Percentiles rank a stretch among this genome's conserved stretches.
phyloP scores from a whole-genome alignment of 1,284 basidiomycete species.

The Apiotrichum gracile region DNA sequence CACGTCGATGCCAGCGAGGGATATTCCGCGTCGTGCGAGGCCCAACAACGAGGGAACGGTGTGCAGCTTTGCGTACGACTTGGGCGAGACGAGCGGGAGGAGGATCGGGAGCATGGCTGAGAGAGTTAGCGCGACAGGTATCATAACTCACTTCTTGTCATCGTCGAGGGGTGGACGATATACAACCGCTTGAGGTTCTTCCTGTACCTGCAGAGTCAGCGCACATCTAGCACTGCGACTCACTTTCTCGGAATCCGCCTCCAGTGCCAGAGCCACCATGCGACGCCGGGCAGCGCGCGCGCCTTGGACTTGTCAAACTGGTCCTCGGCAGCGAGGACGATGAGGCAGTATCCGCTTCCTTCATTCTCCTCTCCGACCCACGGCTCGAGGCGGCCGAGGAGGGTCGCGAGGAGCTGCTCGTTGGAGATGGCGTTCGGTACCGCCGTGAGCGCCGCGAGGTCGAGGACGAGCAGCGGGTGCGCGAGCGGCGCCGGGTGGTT shows the following conservation, averaged over 20 bases:
- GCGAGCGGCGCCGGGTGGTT: constrained; percentile 13
- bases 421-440: constrained; percentile 19
- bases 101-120: constrained; percentile 31
- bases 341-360: constrained; percentile 29
- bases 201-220: constrained; percentile 21
- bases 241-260: constrained; percentile 33
- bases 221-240: constrained; percentile 1
- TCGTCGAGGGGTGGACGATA: constrained; percentile 35
- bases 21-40: constrained; percentile 18
- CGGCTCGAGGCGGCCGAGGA: constrained; percentile 28
- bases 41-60: constrained; percentile 26
- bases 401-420: constrained; percentile 25
- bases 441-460: constrained; percentile 19
- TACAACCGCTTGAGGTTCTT: constrained; percentile 42
- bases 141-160: constrained; percentile 27
- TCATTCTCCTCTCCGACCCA: constrained; percentile 36
- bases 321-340: constrained; percentile 33
- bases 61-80: constrained; percentile 37
- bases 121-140: background rate
- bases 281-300: constrained; percentile 25
- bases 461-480: constrained; percentile 26
- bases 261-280: constrained; percentile 38
- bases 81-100: constrained; percentile 37
- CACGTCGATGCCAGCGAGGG: constrained; percentile 30
- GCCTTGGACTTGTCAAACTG: constrained; percentile 11